These are phyloP conservation scores for Lepidium sativum DNA, from an alignment of 345 rosid genomes.

Conservation along the genomic window DNA sequence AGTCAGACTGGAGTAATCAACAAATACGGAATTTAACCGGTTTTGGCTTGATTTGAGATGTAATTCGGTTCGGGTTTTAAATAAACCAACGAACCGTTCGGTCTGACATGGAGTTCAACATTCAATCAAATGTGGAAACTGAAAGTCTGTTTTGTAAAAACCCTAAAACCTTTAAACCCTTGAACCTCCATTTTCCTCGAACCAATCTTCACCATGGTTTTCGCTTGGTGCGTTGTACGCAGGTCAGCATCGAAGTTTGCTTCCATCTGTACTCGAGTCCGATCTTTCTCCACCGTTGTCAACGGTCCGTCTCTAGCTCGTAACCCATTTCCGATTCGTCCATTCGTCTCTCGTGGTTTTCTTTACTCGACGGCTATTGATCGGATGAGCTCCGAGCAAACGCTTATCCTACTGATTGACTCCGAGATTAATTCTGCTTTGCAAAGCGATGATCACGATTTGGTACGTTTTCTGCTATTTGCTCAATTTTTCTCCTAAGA, in stretches of 20 bases:
- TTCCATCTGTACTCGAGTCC: conserved; percentile 18
- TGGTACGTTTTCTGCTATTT: conserved; percentile 9
- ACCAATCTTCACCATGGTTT: background rate
- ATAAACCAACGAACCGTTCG: background rate
- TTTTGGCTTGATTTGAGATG: background rate
- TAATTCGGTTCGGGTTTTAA: background rate
- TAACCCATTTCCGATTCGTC: conserved; percentile 7
- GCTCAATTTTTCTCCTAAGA: background rate
- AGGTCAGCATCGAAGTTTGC: conserved; percentile 20
- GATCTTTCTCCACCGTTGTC: conserved; percentile 30
- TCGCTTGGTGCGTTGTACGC: background rate
- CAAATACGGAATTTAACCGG: no score
- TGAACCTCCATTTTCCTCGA: background rate
- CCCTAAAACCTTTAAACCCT: background rate
- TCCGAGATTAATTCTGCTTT: conserved; percentile 53
- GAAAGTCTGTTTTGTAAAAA: background rate
- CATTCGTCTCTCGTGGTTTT: conserved; percentile 10
- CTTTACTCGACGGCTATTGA: conserved; percentile 40
- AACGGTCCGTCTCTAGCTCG: conserved; percentile 18
- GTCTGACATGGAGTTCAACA: background rate
- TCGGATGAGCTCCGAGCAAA: conserved; percentile 40
- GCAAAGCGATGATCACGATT: conserved; percentile 43
- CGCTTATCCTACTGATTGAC: conserved; percentile 49
- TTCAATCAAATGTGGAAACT: background rate
- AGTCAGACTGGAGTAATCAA: no score